Percentiles rank a stretch among this genome's conserved stretches.
Conservation (phyloP, 306 rosid species). For the Corylus heterophylla region DNA sequence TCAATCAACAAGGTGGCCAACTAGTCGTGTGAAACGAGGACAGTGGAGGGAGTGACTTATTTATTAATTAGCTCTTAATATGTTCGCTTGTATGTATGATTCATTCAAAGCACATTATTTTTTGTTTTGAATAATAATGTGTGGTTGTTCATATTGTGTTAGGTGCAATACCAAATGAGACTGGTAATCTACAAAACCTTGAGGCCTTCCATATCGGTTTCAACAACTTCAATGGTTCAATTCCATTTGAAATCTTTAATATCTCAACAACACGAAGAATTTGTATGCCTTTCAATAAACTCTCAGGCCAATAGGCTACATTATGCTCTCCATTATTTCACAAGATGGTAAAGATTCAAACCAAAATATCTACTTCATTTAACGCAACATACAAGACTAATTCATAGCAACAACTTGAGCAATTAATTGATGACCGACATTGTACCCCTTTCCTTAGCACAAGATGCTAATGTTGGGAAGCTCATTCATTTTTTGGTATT, state of each 20-base stretch:
- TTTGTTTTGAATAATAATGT: not conserved
- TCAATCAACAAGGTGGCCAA: no score
- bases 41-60: not conserved
- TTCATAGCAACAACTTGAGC: no score
- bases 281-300: not conserved
- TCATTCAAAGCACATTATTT: not conserved
- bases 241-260: slow-evolving; percentile 31
- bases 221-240: slow-evolving; percentile 15
- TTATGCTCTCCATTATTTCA: no score
- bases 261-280: not conserved
- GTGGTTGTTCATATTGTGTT: not conserved
- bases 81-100: not conserved
- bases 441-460: no score
- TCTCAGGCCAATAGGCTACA: slow-evolving; percentile 1
- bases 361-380: no score
- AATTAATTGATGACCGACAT: no score
- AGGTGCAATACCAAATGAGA: slow-evolving; percentile 27
- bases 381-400: no score
- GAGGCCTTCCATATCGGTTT: not conserved
- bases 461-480: no score
- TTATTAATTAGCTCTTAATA: not conserved
- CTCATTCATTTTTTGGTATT: no score
- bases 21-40: no score
- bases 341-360: no score
- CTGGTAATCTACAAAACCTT: slow-evolving; percentile 16